Evolutionary conservation across 306 rosid species (phyloP), one percentile per base, ranked within the genome.

Genomic region (Vachellia pachyceras): DNA sequence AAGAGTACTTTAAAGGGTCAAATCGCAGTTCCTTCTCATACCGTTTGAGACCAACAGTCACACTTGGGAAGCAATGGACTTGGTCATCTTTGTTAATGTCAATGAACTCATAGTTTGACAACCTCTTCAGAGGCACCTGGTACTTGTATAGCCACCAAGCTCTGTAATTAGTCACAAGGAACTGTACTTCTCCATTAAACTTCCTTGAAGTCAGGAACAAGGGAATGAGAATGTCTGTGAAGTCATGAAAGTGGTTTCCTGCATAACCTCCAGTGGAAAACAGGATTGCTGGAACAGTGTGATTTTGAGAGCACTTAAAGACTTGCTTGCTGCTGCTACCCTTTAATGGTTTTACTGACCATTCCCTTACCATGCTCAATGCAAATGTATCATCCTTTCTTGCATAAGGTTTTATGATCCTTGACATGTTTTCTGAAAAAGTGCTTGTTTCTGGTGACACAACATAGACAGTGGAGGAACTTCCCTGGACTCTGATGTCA

Each of bases 171-270:
- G 97, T 81, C 15, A 91, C 50, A 54, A 95, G 88, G 75, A 95
- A 86, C 49, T 89, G 80, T n/a, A 95, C 97, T 76, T 92, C 90
- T 18, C 97, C 90, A 78, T 91, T 84, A 69, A 82, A 92, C 39
- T 84, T 76, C 75, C 91, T 73, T 6, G 95, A 80, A 66, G 98
- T 91, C 37, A 92, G 79, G 69, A 87, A 94, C 37, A 94, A 75
- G 3, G 98, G 98, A 77, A 94, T 82, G 22, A 94, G 14, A 69
- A 90, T 78, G 72, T 94, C 98, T 10, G 91, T 83, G 87, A 91
- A 91, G 50, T 94, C 98, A 73, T 94, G 98, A 79, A 92, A 94
- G 84, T 92, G 92, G 88, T 94, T 94, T 37, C 97, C 97, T 13
- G 81, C 64, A 72, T 92, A 94, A 52, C 98, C 98, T 73, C 88